These are phyloP conservation scores for Penicillium sp. DNA, from an alignment of 2,329 filamentous ascomycete genomes.

Conservation along the genomic window DNA sequence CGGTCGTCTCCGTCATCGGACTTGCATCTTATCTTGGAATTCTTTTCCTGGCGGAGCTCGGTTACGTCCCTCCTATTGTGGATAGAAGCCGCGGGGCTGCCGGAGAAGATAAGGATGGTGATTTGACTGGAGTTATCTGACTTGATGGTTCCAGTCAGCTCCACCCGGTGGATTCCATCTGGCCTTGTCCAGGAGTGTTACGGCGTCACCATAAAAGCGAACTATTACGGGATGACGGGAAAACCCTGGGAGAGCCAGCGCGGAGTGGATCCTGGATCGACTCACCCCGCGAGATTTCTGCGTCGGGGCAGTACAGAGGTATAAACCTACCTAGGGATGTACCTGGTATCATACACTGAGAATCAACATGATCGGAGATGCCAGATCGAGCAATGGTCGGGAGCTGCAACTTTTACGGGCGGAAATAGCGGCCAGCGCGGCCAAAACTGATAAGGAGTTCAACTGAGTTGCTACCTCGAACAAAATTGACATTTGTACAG, in stretches of 20 bases:
- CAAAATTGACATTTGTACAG: no score
- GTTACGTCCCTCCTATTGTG: slow-evolving; percentile 15
- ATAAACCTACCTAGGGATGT: no score
- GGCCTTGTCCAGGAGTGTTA: slow-evolving; percentile 3
- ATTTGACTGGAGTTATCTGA: slow-evolving; percentile 22
- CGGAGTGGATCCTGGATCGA: neutral
- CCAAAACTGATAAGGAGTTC: no score
- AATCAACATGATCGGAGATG: no score
- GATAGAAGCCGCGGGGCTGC: slow-evolving; percentile 14
- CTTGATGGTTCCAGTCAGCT: slow-evolving; percentile 23
- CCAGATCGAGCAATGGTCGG: no score
- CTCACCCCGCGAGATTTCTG: neutral
- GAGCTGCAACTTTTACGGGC: no score
- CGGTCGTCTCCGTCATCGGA: slow-evolving; percentile 1
- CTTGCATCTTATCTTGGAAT: slow-evolving; percentile 12
- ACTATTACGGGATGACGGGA: neutral
- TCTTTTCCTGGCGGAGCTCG: slow-evolving; percentile 16
- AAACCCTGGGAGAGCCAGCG: neutral
- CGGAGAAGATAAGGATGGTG: slow-evolving; percentile 10
- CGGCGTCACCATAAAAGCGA: neutral
- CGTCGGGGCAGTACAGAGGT: no score
- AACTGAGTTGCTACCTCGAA: no score
- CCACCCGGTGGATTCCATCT: slow-evolving; percentile 19
- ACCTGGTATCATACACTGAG: no score
- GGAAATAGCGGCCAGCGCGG: no score